Conservation (phyloP, 352 stramenopile genomes). For the Globisporangium emineosum region DNA sequence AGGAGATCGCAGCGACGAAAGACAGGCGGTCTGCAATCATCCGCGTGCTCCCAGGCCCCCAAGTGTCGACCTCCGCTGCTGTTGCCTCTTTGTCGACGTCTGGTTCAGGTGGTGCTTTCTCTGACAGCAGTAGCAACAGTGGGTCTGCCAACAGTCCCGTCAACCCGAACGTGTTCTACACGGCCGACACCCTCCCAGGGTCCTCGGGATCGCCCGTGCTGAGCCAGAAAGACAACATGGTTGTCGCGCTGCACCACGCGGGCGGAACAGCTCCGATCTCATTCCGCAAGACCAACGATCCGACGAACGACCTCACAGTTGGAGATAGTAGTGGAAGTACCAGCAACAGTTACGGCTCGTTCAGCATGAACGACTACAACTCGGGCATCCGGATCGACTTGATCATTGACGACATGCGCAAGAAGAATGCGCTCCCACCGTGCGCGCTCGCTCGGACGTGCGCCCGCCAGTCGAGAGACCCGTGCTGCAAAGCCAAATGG, state of each 20-base stretch:
- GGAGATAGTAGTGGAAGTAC: background rate
- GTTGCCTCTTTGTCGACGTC: conserved; percentile 15
- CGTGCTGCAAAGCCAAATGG: conserved; percentile 11
- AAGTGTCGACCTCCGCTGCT: conserved; percentile 23
- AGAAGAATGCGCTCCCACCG: conserved; percentile 18
- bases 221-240: conserved; percentile 55
- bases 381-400: conserved; percentile 34
- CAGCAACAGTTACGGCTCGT: background rate
- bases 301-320: background rate
- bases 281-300: background rate
- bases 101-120: conserved; percentile 10
- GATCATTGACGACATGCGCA: conserved; percentile 29
- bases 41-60: conserved; percentile 18
- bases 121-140: background rate
- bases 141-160: background rate
- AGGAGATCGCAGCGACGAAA: conserved; percentile 48
- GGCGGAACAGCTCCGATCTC: conserved; percentile 18
- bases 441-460: conserved; percentile 21
- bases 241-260: conserved; percentile 65
- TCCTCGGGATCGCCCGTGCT: conserved; percentile 63
- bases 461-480: background rate
- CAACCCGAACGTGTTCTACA: conserved; percentile 51
- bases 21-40: conserved; percentile 15
- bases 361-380: conserved; percentile 24
- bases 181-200: conserved; percentile 63